Evolutionary conservation across 2,329 filamentous ascomycete species (phyloP).

Genomic region (Aspergillus tubingensis): DNA sequence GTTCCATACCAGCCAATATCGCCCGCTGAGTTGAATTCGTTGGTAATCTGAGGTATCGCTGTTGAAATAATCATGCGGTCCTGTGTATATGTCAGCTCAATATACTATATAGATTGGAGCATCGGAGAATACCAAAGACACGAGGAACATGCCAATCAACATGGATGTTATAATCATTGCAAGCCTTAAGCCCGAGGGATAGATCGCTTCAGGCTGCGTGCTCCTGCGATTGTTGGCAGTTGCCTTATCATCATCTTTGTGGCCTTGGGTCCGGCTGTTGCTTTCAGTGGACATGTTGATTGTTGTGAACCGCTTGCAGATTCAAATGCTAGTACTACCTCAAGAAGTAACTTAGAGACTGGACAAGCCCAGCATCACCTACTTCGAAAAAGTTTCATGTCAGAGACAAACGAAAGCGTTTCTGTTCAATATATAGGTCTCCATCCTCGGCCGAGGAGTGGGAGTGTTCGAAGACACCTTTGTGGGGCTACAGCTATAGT

Average conservation of each 20-base stretch:
- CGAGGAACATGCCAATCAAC: not conserved
- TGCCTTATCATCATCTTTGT: not conserved
- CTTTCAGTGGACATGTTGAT: not conserved
- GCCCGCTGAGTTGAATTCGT: not conserved
- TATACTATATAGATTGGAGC: not conserved
- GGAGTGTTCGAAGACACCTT: too few relatives aligned
- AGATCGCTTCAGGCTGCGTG: not conserved
- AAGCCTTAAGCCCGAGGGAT: not conserved
- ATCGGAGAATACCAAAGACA: not conserved
- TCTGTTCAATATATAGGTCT: not conserved
- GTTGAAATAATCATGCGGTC: conserved; percentile 47
- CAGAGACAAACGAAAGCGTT: too few relatives aligned
- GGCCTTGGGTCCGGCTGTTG: not conserved
- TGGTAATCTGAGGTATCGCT: conserved; percentile 40
- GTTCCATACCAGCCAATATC: conserved; percentile 15
- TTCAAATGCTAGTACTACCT: too few relatives aligned
- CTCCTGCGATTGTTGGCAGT: too few relatives aligned
- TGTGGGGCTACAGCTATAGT: not conserved
- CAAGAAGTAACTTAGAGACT: too few relatives aligned
- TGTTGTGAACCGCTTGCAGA: not conserved
- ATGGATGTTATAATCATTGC: not conserved
- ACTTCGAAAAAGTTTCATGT: too few relatives aligned
- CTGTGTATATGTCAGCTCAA: not conserved
- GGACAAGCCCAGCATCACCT: too few relatives aligned
- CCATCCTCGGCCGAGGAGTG: not conserved